Percentiles rank a stretch among this genome's conserved stretches.
These are phyloP conservation scores for Penicillium oxalicum DNA, from an alignment of 2,329 filamentous ascomycete species.

Conservation along the genomic window DNA sequence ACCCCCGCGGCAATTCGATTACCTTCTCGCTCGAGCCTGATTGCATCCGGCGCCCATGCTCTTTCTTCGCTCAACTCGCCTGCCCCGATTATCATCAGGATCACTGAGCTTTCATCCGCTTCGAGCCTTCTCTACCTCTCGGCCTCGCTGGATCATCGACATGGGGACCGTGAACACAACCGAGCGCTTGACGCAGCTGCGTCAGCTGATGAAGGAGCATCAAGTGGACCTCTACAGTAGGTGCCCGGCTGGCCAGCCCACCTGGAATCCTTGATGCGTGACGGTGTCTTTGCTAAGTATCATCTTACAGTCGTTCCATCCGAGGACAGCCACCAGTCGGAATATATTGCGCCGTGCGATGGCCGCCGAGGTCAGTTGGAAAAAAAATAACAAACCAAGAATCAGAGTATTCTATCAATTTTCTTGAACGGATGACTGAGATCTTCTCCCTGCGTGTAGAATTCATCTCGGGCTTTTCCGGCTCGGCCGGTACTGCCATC, in stretches of 20 bases:
- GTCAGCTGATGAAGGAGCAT: constrained; percentile 78
- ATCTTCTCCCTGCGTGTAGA: constrained; percentile 38
- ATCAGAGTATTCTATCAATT: constrained; percentile 11
- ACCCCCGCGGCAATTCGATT: not conserved
- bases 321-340: constrained; percentile 94
- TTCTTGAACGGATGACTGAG: too few relatives aligned
- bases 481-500: constrained; percentile 88
- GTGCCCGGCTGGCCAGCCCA: constrained; percentile 13
- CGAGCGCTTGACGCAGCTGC: constrained; percentile 66
- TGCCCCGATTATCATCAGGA: constrained; percentile 28
- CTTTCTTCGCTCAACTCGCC: constrained; percentile 28
- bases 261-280: constrained; percentile 3
- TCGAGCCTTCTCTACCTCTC: constrained; percentile 36
- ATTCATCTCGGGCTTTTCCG: constrained; percentile 89
- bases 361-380: constrained; percentile 61
- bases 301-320: constrained; percentile 72
- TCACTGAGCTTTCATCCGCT: constrained; percentile 23
- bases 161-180: constrained; percentile 80
- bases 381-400: too few relatives aligned
- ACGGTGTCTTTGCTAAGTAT: constrained; percentile 27
- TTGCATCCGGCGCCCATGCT: constrained; percentile 26
- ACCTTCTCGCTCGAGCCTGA: not conserved
- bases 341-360: constrained; percentile 97
- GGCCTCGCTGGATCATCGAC: constrained; percentile 39
- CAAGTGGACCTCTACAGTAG: constrained; percentile 89